Base-by-base conservation (phyloP, 108 stramenopile species). In the Fragilaria radians region DNA sequence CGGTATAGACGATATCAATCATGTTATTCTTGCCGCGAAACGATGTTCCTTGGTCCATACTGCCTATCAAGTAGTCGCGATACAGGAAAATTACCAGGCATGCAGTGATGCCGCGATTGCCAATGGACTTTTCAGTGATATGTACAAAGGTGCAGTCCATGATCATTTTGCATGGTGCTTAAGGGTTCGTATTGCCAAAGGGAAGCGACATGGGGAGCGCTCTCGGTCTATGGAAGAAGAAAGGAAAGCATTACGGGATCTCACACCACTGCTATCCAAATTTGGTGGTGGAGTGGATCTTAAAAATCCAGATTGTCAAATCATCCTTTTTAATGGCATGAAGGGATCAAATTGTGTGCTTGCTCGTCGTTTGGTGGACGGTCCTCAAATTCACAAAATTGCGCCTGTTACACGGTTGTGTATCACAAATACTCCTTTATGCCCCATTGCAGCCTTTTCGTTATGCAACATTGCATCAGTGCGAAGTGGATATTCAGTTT, bases 271-370 rank as follows among this genome's bases (percentile, higher is more conserved):
- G 26, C 47, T 89, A 19, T 51, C 66, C 7, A 46, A 64, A 33
- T 86, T 90, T 61, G 63, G 72, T 14, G 91, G 86, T 1, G 65
- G 57, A 29, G 92, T 93, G 0, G 59, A 90, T 63, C 64, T 93
- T 57, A 52, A 63, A 1, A 46, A 82, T 32, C 84, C 92, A 7
- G 78, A 86, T 60, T 78, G 73, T 59, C 75, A 79, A 26, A 64
- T 93, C 22, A 88, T 90, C 60, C 52, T 93, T 11, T 79, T 93
- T 11, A 84, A 90, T 61, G 92, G 92, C 32, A 59, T 92, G 51
- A 66, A 55, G 11, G 63, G 58, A 0, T 54, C 46, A 30, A 67
- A 34, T 22, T 68, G 71, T 32, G 46, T 76, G 4, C 52, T 90
- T 31, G 83, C 81, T 2, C 79, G 85, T 47, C 79, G 73, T 0